Evolutionary conservation across 1,284 basidiomycete genomes (phyloP).

Genomic region (Austroboletus olivaceoglutinosus): DNA sequence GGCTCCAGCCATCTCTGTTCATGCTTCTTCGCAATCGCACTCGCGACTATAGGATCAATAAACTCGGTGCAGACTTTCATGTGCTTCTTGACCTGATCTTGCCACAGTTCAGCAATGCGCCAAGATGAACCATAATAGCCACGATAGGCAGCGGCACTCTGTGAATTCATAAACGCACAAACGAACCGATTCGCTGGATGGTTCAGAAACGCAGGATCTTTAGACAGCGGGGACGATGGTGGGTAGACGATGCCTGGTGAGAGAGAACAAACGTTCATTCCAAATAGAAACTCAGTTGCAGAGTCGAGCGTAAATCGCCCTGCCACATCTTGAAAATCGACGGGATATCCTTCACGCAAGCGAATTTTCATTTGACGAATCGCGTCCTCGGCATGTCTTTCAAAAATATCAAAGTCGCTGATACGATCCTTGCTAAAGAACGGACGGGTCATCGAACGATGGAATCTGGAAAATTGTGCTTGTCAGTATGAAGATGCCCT

Average conservation of each 20-base stretch:
- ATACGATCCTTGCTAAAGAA: conserved; percentile 56
- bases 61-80: conserved; percentile 22
- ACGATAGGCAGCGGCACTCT: conserved; percentile 11
- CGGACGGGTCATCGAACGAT: conserved; percentile 56
- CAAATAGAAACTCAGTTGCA: conserved; percentile 52
- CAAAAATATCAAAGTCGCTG: conserved; percentile 54
- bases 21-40: conserved; percentile 27
- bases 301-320: conserved; percentile 48
- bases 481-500: neutral
- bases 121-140: conserved; percentile 22
- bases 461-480: conserved; percentile 36
- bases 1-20: conserved; percentile 4
- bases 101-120: conserved; percentile 28
- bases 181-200: conserved; percentile 27
- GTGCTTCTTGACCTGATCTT: conserved; percentile 17
- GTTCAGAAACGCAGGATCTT: conserved; percentile 11
- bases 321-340: conserved; percentile 52
- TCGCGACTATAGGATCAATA: conserved; percentile 30
- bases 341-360: conserved; percentile 40
- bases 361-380: conserved; percentile 42
- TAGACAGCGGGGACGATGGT: conserved; percentile 19
- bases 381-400: conserved; percentile 43
- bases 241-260: conserved; percentile 38
- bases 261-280: conserved; percentile 39
- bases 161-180: conserved; percentile 24